A percentile compares a stretch with the other conserved stretches of the same genome.
Conservation (phyloP, 352 stramenopile genomes). For the Globisporangium irregulare region DNA sequence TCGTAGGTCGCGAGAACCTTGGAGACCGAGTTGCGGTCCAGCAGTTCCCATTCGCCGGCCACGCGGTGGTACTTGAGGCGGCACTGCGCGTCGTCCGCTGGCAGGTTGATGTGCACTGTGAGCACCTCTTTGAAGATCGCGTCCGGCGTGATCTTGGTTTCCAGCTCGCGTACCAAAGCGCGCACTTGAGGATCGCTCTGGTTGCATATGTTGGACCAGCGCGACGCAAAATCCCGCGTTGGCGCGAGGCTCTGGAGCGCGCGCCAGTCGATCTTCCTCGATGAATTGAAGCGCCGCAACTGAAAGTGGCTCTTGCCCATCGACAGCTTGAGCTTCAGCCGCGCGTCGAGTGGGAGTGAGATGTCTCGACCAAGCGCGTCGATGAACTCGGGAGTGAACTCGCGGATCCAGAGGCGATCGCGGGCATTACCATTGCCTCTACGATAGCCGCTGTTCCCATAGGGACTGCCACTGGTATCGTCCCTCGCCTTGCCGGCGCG, state of each 20-base stretch:
- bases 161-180: not conserved
- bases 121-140: not conserved
- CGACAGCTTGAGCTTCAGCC: conserved; percentile 1
- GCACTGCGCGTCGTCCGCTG: not conserved
- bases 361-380: not conserved
- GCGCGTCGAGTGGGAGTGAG: not conserved
- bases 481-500: not conserved
- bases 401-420: not conserved
- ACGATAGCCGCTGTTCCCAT: not conserved
- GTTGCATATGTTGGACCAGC: conserved; percentile 9
- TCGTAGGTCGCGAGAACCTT: conserved; percentile 23
- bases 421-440: not conserved
- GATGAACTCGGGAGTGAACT: not conserved
- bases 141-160: not conserved
- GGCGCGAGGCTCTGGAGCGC: not conserved
- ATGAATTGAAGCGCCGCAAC: not conserved
- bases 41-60: conserved; percentile 30
- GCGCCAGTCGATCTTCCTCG: not conserved
- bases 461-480: not conserved
- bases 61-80: conserved; percentile 43
- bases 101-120: conserved; percentile 1
- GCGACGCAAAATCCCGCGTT: conserved; percentile 15
- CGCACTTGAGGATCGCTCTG: not conserved
- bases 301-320: conserved; percentile 6
- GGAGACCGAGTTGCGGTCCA: conserved; percentile 13